Percentiles rank a stretch among this genome's conserved stretches.
phyloP scores from a whole-genome alignment of 2,329 filamentous ascomycete species.

The Diaporthe humulicola region DNA sequence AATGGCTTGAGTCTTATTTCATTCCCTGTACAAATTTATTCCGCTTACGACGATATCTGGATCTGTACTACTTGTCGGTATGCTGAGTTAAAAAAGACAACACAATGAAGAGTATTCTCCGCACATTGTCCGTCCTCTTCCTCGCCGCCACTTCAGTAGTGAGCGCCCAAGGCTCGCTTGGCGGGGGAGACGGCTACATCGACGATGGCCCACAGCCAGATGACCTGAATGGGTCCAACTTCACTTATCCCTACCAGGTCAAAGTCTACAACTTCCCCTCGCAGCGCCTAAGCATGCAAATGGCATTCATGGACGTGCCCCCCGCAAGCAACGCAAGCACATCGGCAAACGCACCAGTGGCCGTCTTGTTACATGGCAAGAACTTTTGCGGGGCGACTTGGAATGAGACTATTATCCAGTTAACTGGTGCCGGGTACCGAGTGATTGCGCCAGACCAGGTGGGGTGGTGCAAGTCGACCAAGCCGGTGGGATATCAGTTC shows the following conservation, averaged over 20 bases:
- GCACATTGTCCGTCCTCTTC: not conserved
- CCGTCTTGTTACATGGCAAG: conserved; percentile 66
- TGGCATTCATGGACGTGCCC: conserved; percentile 68
- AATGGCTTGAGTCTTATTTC: not conserved
- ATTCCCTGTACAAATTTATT: not conserved
- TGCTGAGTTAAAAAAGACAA: no score
- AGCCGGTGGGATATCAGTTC: conserved; percentile 65
- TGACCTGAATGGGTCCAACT: conserved; percentile 63
- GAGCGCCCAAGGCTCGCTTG: conserved; percentile 21
- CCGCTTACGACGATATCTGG: not conserved
- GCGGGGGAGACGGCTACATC: conserved; percentile 43
- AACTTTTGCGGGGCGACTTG: conserved; percentile 69
- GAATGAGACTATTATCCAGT: conserved; percentile 59
- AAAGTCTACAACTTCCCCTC: conserved; percentile 62
- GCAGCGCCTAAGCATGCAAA: conserved; percentile 62
- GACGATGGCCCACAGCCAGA: conserved; percentile 53
- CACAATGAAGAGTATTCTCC: not conserved
- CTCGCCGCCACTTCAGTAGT: conserved; percentile 11
- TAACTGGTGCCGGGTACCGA: conserved; percentile 60
- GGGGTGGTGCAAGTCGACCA: conserved; percentile 70
- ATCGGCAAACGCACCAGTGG: conserved; percentile 50
- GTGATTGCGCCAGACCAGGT: conserved; percentile 68
- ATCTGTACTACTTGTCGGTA: no score
- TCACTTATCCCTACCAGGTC: conserved; percentile 65
- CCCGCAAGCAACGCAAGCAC: conserved; percentile 49